phyloP scores from a whole-genome alignment of 768 basidiomycete genomes.

The Chlorophyllum brunneum region DNA sequence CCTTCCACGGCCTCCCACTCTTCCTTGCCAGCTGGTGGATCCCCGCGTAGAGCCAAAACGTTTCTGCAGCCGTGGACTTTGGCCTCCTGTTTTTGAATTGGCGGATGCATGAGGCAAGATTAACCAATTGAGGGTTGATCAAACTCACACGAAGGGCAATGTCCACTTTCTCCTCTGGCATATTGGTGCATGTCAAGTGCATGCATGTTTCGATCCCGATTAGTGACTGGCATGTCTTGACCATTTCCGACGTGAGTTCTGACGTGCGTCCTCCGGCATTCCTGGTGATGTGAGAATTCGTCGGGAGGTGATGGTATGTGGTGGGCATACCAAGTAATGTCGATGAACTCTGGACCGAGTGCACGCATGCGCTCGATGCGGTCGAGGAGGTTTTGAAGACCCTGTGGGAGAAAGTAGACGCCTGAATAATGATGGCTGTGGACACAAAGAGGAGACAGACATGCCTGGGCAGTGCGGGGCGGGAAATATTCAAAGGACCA shows the following conservation, averaged over 20 bases:
- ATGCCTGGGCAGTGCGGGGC: slow-evolving; percentile 88
- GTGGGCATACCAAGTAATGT: slow-evolving; percentile 84
- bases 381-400: slow-evolving; percentile 93
- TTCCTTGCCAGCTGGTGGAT: slow-evolving; percentile 84
- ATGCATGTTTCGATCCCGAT: slow-evolving; percentile 97
- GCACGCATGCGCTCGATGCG: slow-evolving; percentile 98
- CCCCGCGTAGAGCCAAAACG: slow-evolving; percentile 89
- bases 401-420: slow-evolving; percentile 37
- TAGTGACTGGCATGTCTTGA: slow-evolving; percentile 88
- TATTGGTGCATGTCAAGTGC: slow-evolving; percentile 98
- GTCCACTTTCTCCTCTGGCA: slow-evolving; percentile 96
- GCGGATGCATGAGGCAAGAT: slow-evolving; percentile 2
- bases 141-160: slow-evolving; percentile 75
- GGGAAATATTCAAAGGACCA: slow-evolving; percentile 99
- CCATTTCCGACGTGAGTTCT: slow-evolving; percentile 89
- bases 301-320: neutral
- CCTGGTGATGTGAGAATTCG: slow-evolving; percentile 41
- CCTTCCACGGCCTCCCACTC: slow-evolving; percentile 92
- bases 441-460: slow-evolving; percentile 12
- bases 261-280: slow-evolving; percentile 96
- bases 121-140: neutral
- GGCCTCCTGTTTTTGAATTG: slow-evolving; percentile 59
- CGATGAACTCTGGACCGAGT: slow-evolving; percentile 95
- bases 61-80: slow-evolving; percentile 88
- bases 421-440: slow-evolving; percentile 1